These are phyloP conservation scores for Phlegmacium glaucopus DNA, from an alignment of 768 basidiomycete species.

Conservation along the genomic window DNA sequence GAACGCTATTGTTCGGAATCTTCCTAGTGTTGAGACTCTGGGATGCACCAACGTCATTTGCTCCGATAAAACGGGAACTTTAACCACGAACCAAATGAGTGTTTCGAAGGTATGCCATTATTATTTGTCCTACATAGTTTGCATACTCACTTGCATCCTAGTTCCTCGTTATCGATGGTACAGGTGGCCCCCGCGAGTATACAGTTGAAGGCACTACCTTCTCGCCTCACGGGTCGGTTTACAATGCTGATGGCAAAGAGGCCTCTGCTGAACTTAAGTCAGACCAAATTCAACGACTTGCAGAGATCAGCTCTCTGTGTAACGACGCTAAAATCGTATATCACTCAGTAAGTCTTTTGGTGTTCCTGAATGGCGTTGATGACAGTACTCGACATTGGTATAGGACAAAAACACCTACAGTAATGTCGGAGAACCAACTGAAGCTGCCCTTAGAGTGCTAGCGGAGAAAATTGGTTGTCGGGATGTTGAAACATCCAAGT, in stretches of 20 bases:
- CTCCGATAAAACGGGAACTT: constrained; percentile 96
- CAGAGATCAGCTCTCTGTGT: constrained; percentile 90
- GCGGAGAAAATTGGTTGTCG: constrained; percentile 89
- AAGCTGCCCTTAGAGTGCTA: constrained; percentile 93
- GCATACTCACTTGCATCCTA: constrained; percentile 25
- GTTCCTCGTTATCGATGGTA: constrained; percentile 73
- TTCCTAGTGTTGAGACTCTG: constrained; percentile 95
- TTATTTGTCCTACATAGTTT: neutral
- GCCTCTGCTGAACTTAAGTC: constrained; percentile 53
- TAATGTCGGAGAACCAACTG: constrained; percentile 95
- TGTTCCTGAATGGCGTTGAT: neutral
- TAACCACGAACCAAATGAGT: constrained; percentile 98
- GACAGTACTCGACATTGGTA: constrained; percentile 5
- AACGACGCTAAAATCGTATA: constrained; percentile 94
- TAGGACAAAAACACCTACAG: constrained; percentile 79
- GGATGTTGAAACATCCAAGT: constrained; percentile 52
- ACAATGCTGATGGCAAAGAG: constrained; percentile 60
- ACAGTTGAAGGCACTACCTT: constrained; percentile 91
- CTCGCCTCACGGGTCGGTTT: constrained; percentile 77
- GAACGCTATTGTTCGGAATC: constrained; percentile 94
- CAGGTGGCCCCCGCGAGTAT: constrained; percentile 58
- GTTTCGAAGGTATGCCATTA: constrained; percentile 76
- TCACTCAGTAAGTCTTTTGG: constrained; percentile 50
- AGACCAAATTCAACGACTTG: constrained; percentile 77
- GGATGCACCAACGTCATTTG: constrained; percentile 99